These are phyloP conservation scores for Aspergillus pseudoterreus DNA, from an alignment of 2,329 filamentous ascomycete species.

Conservation along the genomic window DNA sequence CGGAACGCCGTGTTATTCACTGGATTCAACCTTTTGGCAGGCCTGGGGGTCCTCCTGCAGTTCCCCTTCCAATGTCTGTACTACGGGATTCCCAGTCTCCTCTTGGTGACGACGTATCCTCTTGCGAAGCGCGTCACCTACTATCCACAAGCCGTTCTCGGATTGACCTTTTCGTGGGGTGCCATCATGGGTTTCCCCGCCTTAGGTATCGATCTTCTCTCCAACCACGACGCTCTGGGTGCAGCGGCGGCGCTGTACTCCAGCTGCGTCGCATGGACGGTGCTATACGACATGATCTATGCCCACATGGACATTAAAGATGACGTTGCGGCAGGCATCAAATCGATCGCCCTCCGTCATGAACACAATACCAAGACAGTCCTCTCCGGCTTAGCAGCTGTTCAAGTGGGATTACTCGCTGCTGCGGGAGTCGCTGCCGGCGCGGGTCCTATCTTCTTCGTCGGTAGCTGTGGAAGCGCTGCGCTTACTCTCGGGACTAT, in stretches of 20 bases:
- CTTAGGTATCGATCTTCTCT: slow-evolving; percentile 44
- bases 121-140: slow-evolving; percentile 52
- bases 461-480: slow-evolving; percentile 57
- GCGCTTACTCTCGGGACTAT: slow-evolving; percentile 53
- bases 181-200: slow-evolving; percentile 48
- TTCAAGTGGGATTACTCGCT: slow-evolving; percentile 42
- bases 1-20: slow-evolving; percentile 44
- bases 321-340: slow-evolving; percentile 48
- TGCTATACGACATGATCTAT: slow-evolving; percentile 51
- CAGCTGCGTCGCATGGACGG: slow-evolving; percentile 47
- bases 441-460: slow-evolving; percentile 57
- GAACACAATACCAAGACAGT: slow-evolving; percentile 46
- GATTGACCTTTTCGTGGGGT: slow-evolving; percentile 50
- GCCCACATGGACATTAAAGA: slow-evolving; percentile 52
- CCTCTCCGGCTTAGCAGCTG: slow-evolving; percentile 37
- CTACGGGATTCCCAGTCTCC: slow-evolving; percentile 42
- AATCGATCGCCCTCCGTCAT: slow-evolving; percentile 49
- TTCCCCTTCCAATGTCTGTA: slow-evolving; percentile 41
- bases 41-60: slow-evolving; percentile 41
- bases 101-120: slow-evolving; percentile 47
- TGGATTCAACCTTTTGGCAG: slow-evolving; percentile 39
- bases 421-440: slow-evolving; percentile 47
- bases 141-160: slow-evolving; percentile 51
- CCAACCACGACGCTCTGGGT: slow-evolving; percentile 31
- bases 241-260: slow-evolving; percentile 43